Percentiles rank a stretch among this genome's conserved stretches.
Conservation (phyloP, 179 eudicot genomes). For the Camellia oleifera region DNA sequence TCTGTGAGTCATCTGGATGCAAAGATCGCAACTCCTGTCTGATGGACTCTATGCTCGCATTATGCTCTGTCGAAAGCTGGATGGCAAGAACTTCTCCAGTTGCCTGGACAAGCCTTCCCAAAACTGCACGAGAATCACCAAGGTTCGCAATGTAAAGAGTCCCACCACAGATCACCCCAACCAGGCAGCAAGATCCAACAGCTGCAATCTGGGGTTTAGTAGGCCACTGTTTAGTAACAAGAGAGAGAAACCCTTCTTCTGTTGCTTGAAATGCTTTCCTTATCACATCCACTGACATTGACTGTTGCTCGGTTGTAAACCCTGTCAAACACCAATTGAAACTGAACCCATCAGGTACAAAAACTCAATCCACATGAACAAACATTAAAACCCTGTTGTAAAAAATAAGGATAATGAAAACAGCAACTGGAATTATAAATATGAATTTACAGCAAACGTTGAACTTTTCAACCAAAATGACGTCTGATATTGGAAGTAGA, state of each 20-base stretch:
- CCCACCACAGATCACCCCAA: conserved; percentile 53
- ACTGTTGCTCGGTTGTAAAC: conserved; percentile 48
- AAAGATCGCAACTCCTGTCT: conserved; percentile 52
- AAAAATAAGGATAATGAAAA: neutral
- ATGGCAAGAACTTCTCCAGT: conserved; percentile 57
- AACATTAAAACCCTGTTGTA: neutral
- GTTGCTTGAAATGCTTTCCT: conserved; percentile 62
- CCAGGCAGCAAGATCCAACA: conserved; percentile 66
- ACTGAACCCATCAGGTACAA: neutral
- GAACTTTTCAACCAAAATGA: neutral
- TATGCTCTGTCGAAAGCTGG: conserved; percentile 61
- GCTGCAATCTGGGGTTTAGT: conserved; percentile 59
- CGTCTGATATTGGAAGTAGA: neutral
- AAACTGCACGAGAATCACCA: conserved; percentile 70
- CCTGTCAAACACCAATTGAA: conserved; percentile 25
- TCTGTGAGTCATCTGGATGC: conserved; percentile 58
- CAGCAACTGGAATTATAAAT: neutral
- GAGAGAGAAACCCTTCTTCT: conserved; percentile 54
- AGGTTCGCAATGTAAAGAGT: conserved; percentile 54
- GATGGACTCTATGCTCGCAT: conserved; percentile 55
- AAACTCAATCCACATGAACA: conserved; percentile 6
- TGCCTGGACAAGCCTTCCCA: conserved; percentile 51
- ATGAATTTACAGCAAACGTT: neutral
- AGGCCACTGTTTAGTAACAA: conserved; percentile 55
- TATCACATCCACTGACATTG: conserved; percentile 58